Evolutionary conservation across 2,329 filamentous ascomycete genomes (phyloP).

Genomic region (Rhinocladiella similis): DNA sequence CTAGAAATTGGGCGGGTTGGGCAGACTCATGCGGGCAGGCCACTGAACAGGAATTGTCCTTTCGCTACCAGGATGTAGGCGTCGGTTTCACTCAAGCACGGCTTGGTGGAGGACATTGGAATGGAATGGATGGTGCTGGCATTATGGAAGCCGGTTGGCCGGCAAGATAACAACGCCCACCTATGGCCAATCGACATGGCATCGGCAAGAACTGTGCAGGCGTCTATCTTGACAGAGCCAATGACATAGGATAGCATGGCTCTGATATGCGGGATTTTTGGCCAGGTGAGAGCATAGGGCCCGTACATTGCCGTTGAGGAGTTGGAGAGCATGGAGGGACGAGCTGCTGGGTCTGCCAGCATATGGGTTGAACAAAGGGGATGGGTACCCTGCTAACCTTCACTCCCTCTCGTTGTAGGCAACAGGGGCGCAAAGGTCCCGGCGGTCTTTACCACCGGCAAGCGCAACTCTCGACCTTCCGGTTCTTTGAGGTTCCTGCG

Average conservation of each 20-base stretch:
- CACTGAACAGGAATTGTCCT: slow-evolving; percentile 8
- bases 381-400: slow-evolving; percentile 12
- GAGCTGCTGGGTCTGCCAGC: slow-evolving; percentile 11
- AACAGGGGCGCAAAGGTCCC: slow-evolving; percentile 7
- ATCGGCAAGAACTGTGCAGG: slow-evolving; percentile 1
- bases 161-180: slow-evolving; percentile 13
- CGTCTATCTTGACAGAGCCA: slow-evolving; percentile 6
- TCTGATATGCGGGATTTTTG: slow-evolving; percentile 2
- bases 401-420: slow-evolving; percentile 10
- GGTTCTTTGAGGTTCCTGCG: slow-evolving; percentile 12
- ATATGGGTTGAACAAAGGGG: slow-evolving; percentile 15
- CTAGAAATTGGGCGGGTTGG: slow-evolving; percentile 8
- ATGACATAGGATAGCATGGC: slow-evolving; percentile 6
- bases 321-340: slow-evolving; percentile 13
- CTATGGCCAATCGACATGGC: slow-evolving; percentile 8
- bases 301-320: slow-evolving; percentile 2
- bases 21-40: slow-evolving; percentile 3
- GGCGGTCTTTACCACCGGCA: slow-evolving; percentile 13
- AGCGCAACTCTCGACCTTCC: slow-evolving; percentile 11
- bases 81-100: slow-evolving; percentile 10
- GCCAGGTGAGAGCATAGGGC: not conserved
- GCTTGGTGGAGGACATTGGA: slow-evolving; percentile 5
- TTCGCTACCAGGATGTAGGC: slow-evolving; percentile 17
- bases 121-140: slow-evolving; percentile 7
- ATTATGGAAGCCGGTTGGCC: slow-evolving; percentile 10